phyloP scores from a whole-genome alignment of 129 eudicot species.

The Flaveria brownii region DNA sequence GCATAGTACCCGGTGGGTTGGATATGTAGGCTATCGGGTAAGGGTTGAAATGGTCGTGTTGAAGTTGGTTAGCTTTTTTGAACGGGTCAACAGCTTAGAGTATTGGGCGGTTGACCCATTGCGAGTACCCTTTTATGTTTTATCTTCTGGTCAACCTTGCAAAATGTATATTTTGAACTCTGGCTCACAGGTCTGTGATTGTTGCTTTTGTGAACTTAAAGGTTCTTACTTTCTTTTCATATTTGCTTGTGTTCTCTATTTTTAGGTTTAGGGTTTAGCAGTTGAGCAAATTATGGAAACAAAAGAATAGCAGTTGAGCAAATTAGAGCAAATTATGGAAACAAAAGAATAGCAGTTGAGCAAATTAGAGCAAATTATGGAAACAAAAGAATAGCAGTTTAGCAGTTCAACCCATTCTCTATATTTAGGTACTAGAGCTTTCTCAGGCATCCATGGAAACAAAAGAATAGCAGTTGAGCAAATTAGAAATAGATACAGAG shows the following conservation, averaged over 20 bases:
- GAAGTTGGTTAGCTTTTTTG: not conserved
- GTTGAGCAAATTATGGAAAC: too few relatives aligned
- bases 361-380: too few relatives aligned
- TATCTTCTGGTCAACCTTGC: not conserved
- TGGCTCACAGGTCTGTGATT: not conserved
- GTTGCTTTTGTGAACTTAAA: not conserved
- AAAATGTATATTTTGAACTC: not conserved
- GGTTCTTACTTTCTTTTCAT: conserved; percentile 2
- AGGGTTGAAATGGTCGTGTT: not conserved
- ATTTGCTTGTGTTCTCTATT: not conserved
- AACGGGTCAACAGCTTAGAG: not conserved
- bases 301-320: too few relatives aligned
- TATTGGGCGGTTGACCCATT: not conserved
- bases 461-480: not conserved
- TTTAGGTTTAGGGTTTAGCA: too few relatives aligned
- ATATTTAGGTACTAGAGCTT: not conserved
- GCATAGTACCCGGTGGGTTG: not conserved
- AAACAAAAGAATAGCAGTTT: too few relatives aligned
- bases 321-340: too few relatives aligned
- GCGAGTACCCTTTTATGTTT: not conserved
- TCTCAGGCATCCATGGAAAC: not conserved
- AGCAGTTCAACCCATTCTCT: too few relatives aligned
- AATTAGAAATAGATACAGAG: not conserved
- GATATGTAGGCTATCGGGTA: not conserved
- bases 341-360: too few relatives aligned